Conservation (phyloP, 2,329 filamentous ascomycete genomes). For the Elsinoe fawcettii region DNA sequence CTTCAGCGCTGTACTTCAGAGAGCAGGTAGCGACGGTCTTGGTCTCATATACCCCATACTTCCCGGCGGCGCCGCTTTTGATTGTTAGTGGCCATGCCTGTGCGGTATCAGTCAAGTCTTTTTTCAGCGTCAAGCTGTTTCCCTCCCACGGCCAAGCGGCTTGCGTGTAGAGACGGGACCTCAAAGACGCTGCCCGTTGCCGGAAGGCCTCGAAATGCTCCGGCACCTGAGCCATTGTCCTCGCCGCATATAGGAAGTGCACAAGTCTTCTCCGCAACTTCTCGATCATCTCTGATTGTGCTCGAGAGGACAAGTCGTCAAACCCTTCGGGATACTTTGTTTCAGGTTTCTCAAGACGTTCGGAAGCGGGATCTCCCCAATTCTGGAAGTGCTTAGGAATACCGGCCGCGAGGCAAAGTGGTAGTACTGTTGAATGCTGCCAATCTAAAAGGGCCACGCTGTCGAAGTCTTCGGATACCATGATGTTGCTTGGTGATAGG, state of each 20-base stretch:
- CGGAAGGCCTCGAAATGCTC: constrained; percentile 15
- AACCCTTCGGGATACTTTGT: constrained; percentile 1
- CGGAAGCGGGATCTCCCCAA: constrained; percentile 28
- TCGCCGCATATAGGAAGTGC: constrained; percentile 15
- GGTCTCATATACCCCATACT: not conserved
- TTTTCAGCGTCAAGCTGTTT: constrained; percentile 23
- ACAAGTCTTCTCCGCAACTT: constrained; percentile 15
- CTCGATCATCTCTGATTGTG: constrained; percentile 6
- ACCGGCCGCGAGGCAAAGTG: constrained; percentile 31
- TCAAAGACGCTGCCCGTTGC: constrained; percentile 14
- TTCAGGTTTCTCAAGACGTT: constrained; percentile 19
- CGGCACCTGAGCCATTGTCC: constrained; percentile 7
- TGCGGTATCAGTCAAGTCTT: constrained; percentile 19
- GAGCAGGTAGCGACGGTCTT: not conserved
- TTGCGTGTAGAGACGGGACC: constrained; percentile 13
- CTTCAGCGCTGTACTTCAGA: not conserved
- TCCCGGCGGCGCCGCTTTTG: not conserved
- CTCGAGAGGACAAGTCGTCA: constrained; percentile 8
- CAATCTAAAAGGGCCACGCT: constrained; percentile 36
- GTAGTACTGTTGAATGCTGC: constrained; percentile 34
- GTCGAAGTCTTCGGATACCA: constrained; percentile 24
- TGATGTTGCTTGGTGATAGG: constrained; percentile 30
- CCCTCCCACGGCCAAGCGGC: constrained; percentile 19
- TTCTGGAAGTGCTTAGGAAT: constrained; percentile 36
- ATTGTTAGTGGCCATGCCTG: constrained; percentile 14